Conservation (phyloP, 768 basidiomycete genomes). For the Collybia mongolica region DNA sequence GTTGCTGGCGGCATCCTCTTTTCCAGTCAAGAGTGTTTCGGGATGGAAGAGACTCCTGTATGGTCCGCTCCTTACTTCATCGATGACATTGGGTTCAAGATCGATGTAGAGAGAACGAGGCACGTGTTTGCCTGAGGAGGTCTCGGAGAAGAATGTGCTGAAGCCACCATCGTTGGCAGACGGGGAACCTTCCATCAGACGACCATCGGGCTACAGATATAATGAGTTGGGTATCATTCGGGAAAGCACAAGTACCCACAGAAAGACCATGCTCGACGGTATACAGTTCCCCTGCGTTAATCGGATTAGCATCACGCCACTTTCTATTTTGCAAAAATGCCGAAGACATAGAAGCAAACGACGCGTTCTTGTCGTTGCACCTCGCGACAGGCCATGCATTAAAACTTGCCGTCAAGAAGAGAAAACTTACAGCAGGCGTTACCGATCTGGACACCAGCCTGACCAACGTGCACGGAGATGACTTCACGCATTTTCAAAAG, state of each 20-base stretch:
- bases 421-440: slow-evolving; percentile 89
- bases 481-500: slow-evolving; percentile 77
- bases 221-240: slow-evolving; percentile 12
- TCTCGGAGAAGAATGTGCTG: slow-evolving; percentile 97
- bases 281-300: slow-evolving; percentile 86
- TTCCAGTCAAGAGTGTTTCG: slow-evolving; percentile 94
- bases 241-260: slow-evolving; percentile 47
- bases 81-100: slow-evolving; percentile 92
- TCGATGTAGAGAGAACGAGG: slow-evolving; percentile 97
- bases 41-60: slow-evolving; percentile 97
- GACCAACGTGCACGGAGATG: slow-evolving; percentile 94
- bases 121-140: slow-evolving; percentile 91
- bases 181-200: slow-evolving; percentile 69
- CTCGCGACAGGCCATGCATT: slow-evolving; percentile 4
- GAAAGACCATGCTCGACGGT: slow-evolving; percentile 96
- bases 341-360: slow-evolving; percentile 4
- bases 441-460: slow-evolving; percentile 93
- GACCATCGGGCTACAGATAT: slow-evolving; percentile 80
- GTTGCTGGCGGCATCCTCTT: slow-evolving; percentile 99
- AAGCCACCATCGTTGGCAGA: slow-evolving; percentile 81
- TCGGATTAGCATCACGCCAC: slow-evolving; percentile 22
- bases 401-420: slow-evolving; percentile 5
- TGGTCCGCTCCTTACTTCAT: slow-evolving; percentile 90
- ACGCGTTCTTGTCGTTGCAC: slow-evolving; percentile 12
- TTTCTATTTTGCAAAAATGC: slow-evolving; percentile 3